A percentile compares a stretch with the other conserved stretches of the same genome.
Evolutionary conservation across 805 yeast species (phyloP).

Genomic region (Saturnispora quitensis): DNA sequence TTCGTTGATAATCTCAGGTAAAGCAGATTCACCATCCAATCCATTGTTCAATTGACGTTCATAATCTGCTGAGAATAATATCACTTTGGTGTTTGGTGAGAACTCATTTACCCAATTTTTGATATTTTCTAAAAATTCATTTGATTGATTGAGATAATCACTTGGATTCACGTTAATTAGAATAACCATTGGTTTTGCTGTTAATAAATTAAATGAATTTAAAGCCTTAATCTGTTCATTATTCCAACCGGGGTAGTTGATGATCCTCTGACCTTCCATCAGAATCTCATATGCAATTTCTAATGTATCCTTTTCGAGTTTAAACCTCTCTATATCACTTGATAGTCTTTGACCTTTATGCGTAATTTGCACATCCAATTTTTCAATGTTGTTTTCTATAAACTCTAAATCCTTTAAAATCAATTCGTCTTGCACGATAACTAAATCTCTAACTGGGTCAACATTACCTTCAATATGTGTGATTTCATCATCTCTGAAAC

Average conservation of each 20-base stretch:
- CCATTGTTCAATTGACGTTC: constrained; percentile 21
- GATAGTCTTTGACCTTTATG: constrained; percentile 81
- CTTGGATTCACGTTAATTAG: constrained; percentile 82
- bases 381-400: constrained; percentile 51
- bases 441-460: constrained; percentile 55
- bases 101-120: constrained; percentile 82
- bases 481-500: constrained; percentile 54
- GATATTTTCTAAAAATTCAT: constrained; percentile 73
- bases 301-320: constrained; percentile 74
- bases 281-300: constrained; percentile 67
- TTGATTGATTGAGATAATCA: constrained; percentile 81
- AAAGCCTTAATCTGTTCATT: constrained; percentile 85
- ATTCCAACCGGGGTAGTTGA: constrained; percentile 73
- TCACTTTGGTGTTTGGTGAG: constrained; percentile 62
- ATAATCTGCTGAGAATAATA: constrained; percentile 27
- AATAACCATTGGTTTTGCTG: constrained; percentile 94
- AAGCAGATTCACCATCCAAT: constrained; percentile 43
- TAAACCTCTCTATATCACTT: constrained; percentile 47
- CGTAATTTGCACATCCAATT: constrained; percentile 68
- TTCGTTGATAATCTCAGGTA: constrained; percentile 76
- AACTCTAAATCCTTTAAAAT: constrained; percentile 59
- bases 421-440: constrained; percentile 56
- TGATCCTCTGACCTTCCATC: constrained; percentile 80
- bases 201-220: constrained; percentile 76
- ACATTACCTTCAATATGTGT: constrained; percentile 58